Conservation (phyloP, 805 yeast genomes). For the Lachancea fermentati region DNA sequence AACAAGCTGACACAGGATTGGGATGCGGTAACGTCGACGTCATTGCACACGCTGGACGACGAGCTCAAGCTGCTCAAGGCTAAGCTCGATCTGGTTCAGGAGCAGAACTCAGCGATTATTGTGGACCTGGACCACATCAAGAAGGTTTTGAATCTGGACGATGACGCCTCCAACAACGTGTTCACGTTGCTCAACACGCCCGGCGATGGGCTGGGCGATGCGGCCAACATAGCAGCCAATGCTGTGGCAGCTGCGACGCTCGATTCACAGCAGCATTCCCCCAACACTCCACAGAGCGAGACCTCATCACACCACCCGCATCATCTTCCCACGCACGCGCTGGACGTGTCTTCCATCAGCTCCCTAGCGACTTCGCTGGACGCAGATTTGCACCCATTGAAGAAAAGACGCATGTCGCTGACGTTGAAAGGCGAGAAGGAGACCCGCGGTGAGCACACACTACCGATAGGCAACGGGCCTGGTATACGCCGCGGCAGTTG, state of each 20-base stretch:
- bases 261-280: conserved; percentile 6
- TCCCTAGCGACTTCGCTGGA: neutral
- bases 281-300: conserved; percentile 10
- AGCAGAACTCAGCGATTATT: conserved; percentile 18
- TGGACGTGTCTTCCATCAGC: conserved; percentile 5
- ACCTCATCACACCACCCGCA: conserved; percentile 7
- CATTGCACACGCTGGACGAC: conserved; percentile 8
- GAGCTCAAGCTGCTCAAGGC: conserved; percentile 13
- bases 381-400: neutral
- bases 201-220: neutral
- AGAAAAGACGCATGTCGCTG: neutral
- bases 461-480: no score
- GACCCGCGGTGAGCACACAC: no score
- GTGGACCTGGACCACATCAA: conserved; percentile 16
- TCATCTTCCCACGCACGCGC: neutral
- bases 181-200: conserved; percentile 9
- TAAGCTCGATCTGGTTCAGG: conserved; percentile 16
- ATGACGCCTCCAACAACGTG: conserved; percentile 8
- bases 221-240: neutral
- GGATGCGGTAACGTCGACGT: conserved; percentile 9
- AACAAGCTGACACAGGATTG: conserved; percentile 15
- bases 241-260: conserved; percentile 4
- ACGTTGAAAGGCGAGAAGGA: neutral
- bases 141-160: conserved; percentile 5
- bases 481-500: no score